A percentile compares a stretch with the other conserved stretches of the same genome.
These are phyloP conservation scores for Senecio squalidus DNA, from an alignment of 140 eudicot species.

Conservation along the genomic window DNA sequence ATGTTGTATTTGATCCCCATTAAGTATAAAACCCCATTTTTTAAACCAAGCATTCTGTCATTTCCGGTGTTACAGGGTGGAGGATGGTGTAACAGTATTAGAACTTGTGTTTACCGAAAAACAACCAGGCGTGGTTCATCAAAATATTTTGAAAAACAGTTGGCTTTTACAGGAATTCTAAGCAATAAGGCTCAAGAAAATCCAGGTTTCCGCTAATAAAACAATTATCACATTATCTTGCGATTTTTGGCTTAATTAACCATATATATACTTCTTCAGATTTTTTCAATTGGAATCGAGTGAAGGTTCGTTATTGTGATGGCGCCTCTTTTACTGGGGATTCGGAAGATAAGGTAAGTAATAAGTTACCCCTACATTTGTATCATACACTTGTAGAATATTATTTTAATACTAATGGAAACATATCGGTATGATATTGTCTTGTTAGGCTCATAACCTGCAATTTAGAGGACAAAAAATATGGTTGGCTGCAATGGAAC, in stretches of 20 bases:
- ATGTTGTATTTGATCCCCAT: background rate
- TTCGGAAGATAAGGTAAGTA: slow-evolving; percentile 69
- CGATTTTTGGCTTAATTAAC: background rate
- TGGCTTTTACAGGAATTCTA: slow-evolving; percentile 79
- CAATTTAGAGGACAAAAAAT: slow-evolving; percentile 92
- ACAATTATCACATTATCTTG: slow-evolving; percentile 1
- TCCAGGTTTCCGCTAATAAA: slow-evolving; percentile 66
- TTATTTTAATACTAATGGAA: too few species aligned
- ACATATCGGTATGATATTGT: slow-evolving; percentile 3
- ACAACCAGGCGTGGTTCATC: slow-evolving; percentile 87
- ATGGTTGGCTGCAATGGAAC: slow-evolving; percentile 81
- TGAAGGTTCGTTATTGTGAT: slow-evolving; percentile 92
- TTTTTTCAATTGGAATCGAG: slow-evolving; percentile 95
- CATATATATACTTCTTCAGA: slow-evolving; percentile 31
- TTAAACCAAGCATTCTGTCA: background rate
- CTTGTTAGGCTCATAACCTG: slow-evolving; percentile 51
- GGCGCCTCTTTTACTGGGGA: slow-evolving; percentile 98
- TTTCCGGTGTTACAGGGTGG: slow-evolving; percentile 65
- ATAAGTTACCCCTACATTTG: too few species aligned
- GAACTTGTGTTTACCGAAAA: slow-evolving; percentile 83
- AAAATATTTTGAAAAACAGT: slow-evolving; percentile 50
- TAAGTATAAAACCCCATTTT: background rate
- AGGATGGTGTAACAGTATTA: slow-evolving; percentile 92
- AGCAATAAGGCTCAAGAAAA: slow-evolving; percentile 87
- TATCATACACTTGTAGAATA: too few species aligned